phyloP scores from a whole-genome alignment of 2,329 filamentous ascomycete species.

The Simplicillium sp. region DNA sequence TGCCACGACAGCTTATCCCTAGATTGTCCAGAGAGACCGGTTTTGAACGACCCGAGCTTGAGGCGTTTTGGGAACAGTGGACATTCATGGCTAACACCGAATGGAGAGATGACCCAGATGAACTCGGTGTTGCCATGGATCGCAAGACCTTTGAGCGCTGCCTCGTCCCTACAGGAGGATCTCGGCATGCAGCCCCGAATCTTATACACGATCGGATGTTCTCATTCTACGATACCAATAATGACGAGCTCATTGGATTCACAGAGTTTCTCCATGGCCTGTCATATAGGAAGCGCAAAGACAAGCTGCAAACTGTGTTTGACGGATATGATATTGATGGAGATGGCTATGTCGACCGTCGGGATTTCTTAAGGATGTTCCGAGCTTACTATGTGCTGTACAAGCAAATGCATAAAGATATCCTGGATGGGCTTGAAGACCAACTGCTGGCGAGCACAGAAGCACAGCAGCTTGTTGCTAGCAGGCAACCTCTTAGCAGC shows the following conservation, averaged over 20 bases:
- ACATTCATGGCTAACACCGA: constrained; percentile 84
- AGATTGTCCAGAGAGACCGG: constrained; percentile 62
- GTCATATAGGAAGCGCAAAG: constrained; percentile 57
- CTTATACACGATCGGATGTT: constrained; percentile 96
- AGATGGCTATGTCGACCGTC: constrained; percentile 76
- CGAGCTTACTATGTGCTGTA: constrained; percentile 86
- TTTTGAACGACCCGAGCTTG: constrained; percentile 78
- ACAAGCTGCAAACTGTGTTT: constrained; percentile 67
- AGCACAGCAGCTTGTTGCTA: constrained; percentile 65
- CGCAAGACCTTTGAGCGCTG: constrained; percentile 87
- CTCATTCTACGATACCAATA: constrained; percentile 87
- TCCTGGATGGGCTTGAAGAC: constrained; percentile 68
- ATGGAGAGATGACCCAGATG: constrained; percentile 72
- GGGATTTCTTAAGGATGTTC: constrained; percentile 87
- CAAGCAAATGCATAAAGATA: constrained; percentile 80
- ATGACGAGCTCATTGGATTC: constrained; percentile 83
- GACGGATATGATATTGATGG: constrained; percentile 84
- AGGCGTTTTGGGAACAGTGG: constrained; percentile 95
- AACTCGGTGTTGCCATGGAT: constrained; percentile 76
- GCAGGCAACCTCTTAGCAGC: constrained; percentile 66
- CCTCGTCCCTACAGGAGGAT: constrained; percentile 76
- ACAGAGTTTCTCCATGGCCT: constrained; percentile 83
- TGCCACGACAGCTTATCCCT: constrained; percentile 59
- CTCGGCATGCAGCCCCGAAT: constrained; percentile 69
- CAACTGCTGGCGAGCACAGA: constrained; percentile 68